Percentiles rank a stretch among this genome's conserved stretches.
Conservation (phyloP, 2,329 filamentous ascomycete species). For the Scedosporium minutisporum region DNA sequence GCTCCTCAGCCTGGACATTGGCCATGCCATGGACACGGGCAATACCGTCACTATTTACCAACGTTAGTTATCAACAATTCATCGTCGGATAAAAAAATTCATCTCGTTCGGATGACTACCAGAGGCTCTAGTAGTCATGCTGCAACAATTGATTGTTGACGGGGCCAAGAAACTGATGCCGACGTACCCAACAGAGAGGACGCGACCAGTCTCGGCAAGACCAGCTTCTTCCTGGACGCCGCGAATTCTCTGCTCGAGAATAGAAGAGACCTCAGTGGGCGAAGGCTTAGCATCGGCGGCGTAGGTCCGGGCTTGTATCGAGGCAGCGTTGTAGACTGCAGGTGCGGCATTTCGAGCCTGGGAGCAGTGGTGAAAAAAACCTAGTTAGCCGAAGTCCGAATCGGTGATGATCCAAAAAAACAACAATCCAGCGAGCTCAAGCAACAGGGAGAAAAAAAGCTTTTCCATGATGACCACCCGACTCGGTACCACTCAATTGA, state of each 20-base stretch:
- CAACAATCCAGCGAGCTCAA: slow-evolving; percentile 16
- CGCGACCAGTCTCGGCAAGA: slow-evolving; percentile 97
- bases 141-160: background rate
- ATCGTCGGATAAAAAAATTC: background rate
- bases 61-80: background rate
- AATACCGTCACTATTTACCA: slow-evolving; percentile 85
- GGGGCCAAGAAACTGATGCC: slow-evolving; percentile 10
- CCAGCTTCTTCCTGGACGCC: slow-evolving; percentile 94
- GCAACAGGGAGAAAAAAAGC: slow-evolving; percentile 14
- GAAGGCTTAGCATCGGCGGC: slow-evolving; percentile 71
- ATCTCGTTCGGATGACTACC: background rate
- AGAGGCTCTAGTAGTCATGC: background rate
- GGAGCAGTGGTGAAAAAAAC: slow-evolving; percentile 32
- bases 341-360: slow-evolving; percentile 83
- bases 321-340: slow-evolving; percentile 60
- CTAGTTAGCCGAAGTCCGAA: slow-evolving; percentile 40
- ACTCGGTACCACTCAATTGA: background rate
- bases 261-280: slow-evolving; percentile 97
- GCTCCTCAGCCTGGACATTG: slow-evolving; percentile 99
- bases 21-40: slow-evolving; percentile 99
- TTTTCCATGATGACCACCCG: slow-evolving; percentile 11
- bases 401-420: slow-evolving; percentile 6
- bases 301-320: slow-evolving; percentile 74
- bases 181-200: slow-evolving; percentile 96
- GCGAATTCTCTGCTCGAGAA: slow-evolving; percentile 98